A percentile compares a stretch with the other conserved stretches of the same genome.
Conservation (phyloP, 345 rosid species). For the Noccaea caerulescens region DNA sequence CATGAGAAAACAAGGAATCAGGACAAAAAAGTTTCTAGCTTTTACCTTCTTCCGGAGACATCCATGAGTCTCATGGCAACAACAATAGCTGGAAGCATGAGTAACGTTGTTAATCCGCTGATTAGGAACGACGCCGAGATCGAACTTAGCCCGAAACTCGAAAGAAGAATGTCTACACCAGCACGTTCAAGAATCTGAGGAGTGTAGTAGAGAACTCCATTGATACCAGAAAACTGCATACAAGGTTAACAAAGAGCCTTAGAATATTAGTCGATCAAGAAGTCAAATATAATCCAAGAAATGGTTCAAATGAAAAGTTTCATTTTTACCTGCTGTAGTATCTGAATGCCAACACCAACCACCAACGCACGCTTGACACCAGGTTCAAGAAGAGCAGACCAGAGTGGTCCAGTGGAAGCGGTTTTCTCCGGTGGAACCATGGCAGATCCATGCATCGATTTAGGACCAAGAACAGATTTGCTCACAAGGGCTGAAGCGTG, state of each 20-base stretch:
- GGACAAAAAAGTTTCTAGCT: background rate
- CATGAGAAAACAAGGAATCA: constrained; percentile 12
- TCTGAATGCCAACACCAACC: constrained; percentile 90
- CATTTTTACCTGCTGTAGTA: constrained; percentile 80
- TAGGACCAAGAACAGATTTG: constrained; percentile 74
- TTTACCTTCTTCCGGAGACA: constrained; percentile 85
- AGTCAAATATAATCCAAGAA: background rate
- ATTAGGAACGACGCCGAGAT: constrained; percentile 91
- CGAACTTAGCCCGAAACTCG: constrained; percentile 71
- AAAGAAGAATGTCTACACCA: constrained; percentile 86
- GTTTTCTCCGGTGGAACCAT: constrained; percentile 71
- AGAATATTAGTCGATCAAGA: background rate
- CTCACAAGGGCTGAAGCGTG: constrained; percentile 94
- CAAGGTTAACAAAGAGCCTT: background rate
- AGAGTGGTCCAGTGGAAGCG: constrained; percentile 62
- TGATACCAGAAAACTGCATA: constrained; percentile 92
- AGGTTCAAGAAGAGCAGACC: constrained; percentile 86
- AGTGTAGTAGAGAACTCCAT: constrained; percentile 94
- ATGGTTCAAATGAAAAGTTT: background rate
- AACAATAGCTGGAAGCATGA: constrained; percentile 94
- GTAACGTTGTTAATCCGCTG: constrained; percentile 79
- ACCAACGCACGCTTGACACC: constrained; percentile 85
- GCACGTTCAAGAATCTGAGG: constrained; percentile 97
- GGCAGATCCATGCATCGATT: constrained; percentile 69
- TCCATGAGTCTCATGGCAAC: constrained; percentile 97